A percentile compares a stretch with the other conserved stretches of the same genome.
phyloP scores from a whole-genome alignment of 2,329 filamentous ascomycete genomes.

The Epichloe coenophiala region DNA sequence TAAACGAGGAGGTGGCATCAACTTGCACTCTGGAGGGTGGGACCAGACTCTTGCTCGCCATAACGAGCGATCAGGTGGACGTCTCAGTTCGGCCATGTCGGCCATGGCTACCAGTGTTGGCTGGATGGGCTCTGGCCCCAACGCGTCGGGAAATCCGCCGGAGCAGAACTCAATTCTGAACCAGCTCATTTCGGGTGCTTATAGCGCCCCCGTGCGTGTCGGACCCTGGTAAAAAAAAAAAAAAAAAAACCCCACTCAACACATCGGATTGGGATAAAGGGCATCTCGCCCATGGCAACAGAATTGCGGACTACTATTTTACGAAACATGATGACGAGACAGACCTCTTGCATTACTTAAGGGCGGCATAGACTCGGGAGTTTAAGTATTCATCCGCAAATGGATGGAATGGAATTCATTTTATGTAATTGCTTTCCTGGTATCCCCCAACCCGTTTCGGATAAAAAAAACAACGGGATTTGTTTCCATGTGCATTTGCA shows the following conservation, averaged over 20 bases:
- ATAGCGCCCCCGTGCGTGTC: slow-evolving; percentile 44
- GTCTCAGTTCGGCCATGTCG: slow-evolving; percentile 65
- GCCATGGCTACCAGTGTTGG: slow-evolving; percentile 62
- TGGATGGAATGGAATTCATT: slow-evolving; percentile 20
- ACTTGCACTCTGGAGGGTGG: slow-evolving; percentile 82
- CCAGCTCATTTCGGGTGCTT: slow-evolving; percentile 47
- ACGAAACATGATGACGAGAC: slow-evolving; percentile 17
- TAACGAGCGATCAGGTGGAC: slow-evolving; percentile 73
- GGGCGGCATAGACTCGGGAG: slow-evolving; percentile 24
- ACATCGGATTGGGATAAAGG: neutral
- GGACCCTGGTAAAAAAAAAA: slow-evolving; percentile 37
- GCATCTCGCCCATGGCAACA: slow-evolving; percentile 8
- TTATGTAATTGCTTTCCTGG: neutral
- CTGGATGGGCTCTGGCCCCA: slow-evolving; percentile 50
- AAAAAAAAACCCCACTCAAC: neutral
- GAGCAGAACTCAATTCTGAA: slow-evolving; percentile 46
- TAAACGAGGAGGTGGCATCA: slow-evolving; percentile 82
- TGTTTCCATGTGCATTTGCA: neutral
- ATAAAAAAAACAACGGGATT: neutral
- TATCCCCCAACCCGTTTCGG: neutral
- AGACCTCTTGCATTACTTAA: slow-evolving; percentile 16
- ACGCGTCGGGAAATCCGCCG: slow-evolving; percentile 12
- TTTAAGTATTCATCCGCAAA: slow-evolving; percentile 13
- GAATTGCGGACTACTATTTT: slow-evolving; percentile 9
- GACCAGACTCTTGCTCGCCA: slow-evolving; percentile 78